These are phyloP conservation scores for Ochetophila trinervis DNA, from an alignment of 306 rosid genomes.

Conservation along the genomic window DNA sequence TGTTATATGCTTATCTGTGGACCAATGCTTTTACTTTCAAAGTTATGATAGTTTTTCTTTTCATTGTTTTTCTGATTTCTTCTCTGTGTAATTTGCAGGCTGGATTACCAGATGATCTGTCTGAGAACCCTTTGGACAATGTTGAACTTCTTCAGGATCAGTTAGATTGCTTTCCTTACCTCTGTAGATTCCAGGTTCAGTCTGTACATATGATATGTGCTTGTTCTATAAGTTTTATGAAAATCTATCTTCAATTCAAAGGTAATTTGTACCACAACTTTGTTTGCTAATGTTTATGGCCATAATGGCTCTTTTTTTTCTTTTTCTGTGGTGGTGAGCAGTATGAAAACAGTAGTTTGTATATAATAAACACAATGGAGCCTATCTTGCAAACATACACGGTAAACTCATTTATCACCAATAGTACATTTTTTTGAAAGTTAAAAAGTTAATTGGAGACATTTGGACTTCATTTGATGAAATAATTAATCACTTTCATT, in stretches of 20 bases:
- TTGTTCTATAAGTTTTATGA: constrained; percentile 1
- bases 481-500: constrained; percentile 29
- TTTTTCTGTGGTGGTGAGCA: constrained; percentile 38
- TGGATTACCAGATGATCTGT: constrained; percentile 83
- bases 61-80: constrained; percentile 4
- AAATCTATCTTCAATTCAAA: not conserved
- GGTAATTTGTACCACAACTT: not conserved
- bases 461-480: constrained; percentile 15
- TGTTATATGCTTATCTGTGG: constrained; percentile 25
- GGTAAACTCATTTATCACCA: constrained; percentile 43
- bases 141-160: constrained; percentile 99
- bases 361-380: constrained; percentile 84
- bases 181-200: constrained; percentile 91
- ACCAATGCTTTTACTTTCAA: constrained; percentile 18
- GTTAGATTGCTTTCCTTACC: constrained; percentile 90
- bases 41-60: constrained; percentile 9
- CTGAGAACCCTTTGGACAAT: constrained; percentile 95
- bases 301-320: constrained; percentile 30
- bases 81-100: constrained; percentile 52
- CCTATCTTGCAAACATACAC: constrained; percentile 85
- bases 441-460: not conserved
- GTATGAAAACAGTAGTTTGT: constrained; percentile 94
- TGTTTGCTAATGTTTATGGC: constrained; percentile 11
- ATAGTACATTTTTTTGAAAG: constrained; percentile 1
- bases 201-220: not conserved